These are phyloP conservation scores for Oryza meyeriana DNA, from an alignment of 176 grass and related monocot genomes.

Conservation along the genomic window DNA sequence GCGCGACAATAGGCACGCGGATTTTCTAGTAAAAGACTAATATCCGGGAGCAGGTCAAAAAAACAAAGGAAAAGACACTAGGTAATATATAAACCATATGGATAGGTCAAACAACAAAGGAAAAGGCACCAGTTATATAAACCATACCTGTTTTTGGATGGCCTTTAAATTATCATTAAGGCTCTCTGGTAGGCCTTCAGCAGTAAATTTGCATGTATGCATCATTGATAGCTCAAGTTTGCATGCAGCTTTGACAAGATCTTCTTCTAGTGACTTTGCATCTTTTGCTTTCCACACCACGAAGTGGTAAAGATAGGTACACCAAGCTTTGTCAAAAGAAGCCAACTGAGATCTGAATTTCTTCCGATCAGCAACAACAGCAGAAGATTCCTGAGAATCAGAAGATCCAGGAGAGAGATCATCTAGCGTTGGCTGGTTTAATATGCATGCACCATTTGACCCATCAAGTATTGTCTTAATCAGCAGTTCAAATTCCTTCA, in stretches of 20 bases:
- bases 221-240: slow-evolving; percentile 92
- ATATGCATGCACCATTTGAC: slow-evolving; percentile 42
- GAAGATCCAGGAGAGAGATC: slow-evolving; percentile 39
- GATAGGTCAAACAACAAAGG: neutral
- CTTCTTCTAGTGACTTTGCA: slow-evolving; percentile 77
- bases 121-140: neutral
- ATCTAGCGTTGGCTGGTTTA: slow-evolving; percentile 20
- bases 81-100: no score
- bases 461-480: slow-evolving; percentile 68
- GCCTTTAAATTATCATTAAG: slow-evolving; percentile 60
- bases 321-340: slow-evolving; percentile 82
- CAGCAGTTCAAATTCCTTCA: slow-evolving; percentile 70
- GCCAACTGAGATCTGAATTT: slow-evolving; percentile 72
- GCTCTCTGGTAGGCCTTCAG: slow-evolving; percentile 39
- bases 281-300: slow-evolving; percentile 87
- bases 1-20: no score
- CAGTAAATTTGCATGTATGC: slow-evolving; percentile 71
- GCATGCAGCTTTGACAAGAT: slow-evolving; percentile 82
- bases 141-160: slow-evolving; percentile 69
- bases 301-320: slow-evolving; percentile 79
- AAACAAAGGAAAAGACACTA: no score
- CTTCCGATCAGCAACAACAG: slow-evolving; percentile 25
- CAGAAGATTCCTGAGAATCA: slow-evolving; percentile 31
- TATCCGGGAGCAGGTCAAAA: neutral
- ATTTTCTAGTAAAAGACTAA: no score